Evolutionary conservation across 345 rosid species (phyloP).

Genomic region (Conringia planisiliqua): DNA sequence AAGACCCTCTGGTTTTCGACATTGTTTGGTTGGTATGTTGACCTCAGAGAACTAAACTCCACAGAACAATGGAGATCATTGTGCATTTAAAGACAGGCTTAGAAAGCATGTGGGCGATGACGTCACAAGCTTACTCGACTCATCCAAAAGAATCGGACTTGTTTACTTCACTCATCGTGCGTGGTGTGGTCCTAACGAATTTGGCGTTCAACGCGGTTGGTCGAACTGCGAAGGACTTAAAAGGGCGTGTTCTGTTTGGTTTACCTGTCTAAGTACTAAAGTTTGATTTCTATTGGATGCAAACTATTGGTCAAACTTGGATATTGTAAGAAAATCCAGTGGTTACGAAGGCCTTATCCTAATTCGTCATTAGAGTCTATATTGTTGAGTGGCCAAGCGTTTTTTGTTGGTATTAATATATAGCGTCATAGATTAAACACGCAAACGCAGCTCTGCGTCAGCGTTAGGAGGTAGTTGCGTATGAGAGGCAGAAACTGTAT

Average conservation of each 20-base stretch:
- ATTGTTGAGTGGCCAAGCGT: not conserved
- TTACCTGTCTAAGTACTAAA: not conserved
- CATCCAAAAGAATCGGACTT: constrained; percentile 14
- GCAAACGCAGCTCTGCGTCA: not conserved
- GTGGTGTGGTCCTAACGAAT: constrained; percentile 14
- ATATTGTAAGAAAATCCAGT: not conserved
- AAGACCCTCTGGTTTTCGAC: constrained; percentile 23
- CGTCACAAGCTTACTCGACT: constrained; percentile 16
- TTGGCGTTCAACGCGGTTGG: not conserved
- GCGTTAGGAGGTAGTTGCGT: constrained; percentile 16
- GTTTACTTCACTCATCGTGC: constrained; percentile 21
- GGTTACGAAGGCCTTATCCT: not conserved
- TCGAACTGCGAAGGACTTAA: not conserved
- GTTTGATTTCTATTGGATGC: not conserved
- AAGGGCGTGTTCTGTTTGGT: not conserved
- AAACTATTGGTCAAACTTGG: not conserved
- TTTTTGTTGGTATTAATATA: not conserved
- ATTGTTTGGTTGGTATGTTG: constrained; percentile 10
- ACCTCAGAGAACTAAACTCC: not conserved
- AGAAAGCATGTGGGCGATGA: constrained; percentile 16
- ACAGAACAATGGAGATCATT: not conserved
- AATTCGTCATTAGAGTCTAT: not conserved
- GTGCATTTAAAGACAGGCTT: constrained; percentile 4
- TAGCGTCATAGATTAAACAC: not conserved
- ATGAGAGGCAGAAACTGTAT: not conserved